Base-by-base conservation (phyloP, 352 stramenopile genomes). In the Pythium aquatile region DNA sequence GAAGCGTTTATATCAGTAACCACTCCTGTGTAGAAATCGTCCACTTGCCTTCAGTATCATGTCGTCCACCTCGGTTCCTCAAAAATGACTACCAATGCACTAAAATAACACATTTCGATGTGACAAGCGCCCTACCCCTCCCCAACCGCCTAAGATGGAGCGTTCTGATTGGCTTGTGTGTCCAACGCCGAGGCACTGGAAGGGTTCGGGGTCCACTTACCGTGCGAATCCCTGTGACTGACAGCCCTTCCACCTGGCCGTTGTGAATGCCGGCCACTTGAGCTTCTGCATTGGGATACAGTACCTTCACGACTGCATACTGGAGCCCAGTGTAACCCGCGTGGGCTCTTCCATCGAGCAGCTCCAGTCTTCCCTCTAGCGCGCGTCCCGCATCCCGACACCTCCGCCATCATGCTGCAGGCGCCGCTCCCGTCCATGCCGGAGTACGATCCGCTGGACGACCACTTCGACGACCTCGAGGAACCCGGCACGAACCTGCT, bases 371-470 rank as follows among this genome's bases (percentile, higher is more conserved):
- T 51, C 44, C 20, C 55, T 24, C 52, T 16, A 14, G 52, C 30
- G 30, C 20, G 20, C 49, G 14, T 56, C 16, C 49, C 49, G 49
- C 26, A 33, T 29, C 49, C 9, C 20, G 16, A 24, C 49, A 14
- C 33, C 30, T 3, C 54, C 30, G 37, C 30, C 44, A 68, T 35
- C 54, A 82, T 91, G 77, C 68, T 84, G 77, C 72, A 77, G 66
- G 61, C 76, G 65, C 70, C 73, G 52, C 65, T 87, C 52, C 78
- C 75, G 37, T 76, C 72, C 40, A 85, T 74, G 66, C 65, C 85
- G 42, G 81, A 93, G 70, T 83, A 86, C 65, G 80, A 91, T 65
- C 70, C 80, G 51, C 75, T 93, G 61, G 81, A 90, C 55, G 78
- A 79, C 42, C 78, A 91, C 54, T 59, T 93, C 32, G 79, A 88